Percentiles rank a stretch among this genome's conserved stretches.
Evolutionary conservation across 2,329 filamentous ascomycete species (phyloP).

Genomic region (Zymoseptoria tritici): DNA sequence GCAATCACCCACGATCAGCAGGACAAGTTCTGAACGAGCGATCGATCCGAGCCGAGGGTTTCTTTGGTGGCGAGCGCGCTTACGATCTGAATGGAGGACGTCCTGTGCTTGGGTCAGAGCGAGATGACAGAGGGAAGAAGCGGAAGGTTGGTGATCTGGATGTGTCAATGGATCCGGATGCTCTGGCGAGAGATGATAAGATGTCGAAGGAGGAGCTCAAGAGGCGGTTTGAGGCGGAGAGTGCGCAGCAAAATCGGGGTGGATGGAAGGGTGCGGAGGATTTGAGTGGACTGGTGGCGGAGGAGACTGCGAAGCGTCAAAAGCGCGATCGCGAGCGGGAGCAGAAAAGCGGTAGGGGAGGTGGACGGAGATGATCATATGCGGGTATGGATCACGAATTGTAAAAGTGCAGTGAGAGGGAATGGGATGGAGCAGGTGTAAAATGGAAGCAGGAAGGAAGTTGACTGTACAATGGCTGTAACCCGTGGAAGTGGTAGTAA

Average conservation of each 20-base stretch:
- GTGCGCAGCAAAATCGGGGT: slow-evolving; percentile 49
- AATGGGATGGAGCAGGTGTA: background rate
- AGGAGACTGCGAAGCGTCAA: slow-evolving; percentile 82
- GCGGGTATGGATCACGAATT: background rate
- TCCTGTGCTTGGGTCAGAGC: slow-evolving; percentile 71
- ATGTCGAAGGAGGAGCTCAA: slow-evolving; percentile 78
- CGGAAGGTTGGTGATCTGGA: slow-evolving; percentile 88
- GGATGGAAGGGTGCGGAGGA: slow-evolving; percentile 69
- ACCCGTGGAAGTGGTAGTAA: background rate
- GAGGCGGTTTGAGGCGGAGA: slow-evolving; percentile 68
- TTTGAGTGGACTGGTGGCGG: slow-evolving; percentile 89
- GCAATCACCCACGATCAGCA: slow-evolving; percentile 63
- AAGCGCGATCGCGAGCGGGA: slow-evolving; percentile 74
- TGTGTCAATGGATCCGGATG: slow-evolving; percentile 81
- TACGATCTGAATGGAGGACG: slow-evolving; percentile 71
- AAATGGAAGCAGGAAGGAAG: background rate
- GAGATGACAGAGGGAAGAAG: slow-evolving; percentile 75
- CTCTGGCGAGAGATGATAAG: slow-evolving; percentile 64
- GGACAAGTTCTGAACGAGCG: slow-evolving; percentile 88
- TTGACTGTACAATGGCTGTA: background rate
- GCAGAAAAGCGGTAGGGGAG: slow-evolving; percentile 47
- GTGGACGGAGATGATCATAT: slow-evolving; percentile 14
- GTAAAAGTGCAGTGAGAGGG: background rate
- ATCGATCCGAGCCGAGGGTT: slow-evolving; percentile 76
- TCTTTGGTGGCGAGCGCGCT: slow-evolving; percentile 90